Conservation (phyloP, 768 basidiomycete species). For the Lyophyllum decastes region DNA sequence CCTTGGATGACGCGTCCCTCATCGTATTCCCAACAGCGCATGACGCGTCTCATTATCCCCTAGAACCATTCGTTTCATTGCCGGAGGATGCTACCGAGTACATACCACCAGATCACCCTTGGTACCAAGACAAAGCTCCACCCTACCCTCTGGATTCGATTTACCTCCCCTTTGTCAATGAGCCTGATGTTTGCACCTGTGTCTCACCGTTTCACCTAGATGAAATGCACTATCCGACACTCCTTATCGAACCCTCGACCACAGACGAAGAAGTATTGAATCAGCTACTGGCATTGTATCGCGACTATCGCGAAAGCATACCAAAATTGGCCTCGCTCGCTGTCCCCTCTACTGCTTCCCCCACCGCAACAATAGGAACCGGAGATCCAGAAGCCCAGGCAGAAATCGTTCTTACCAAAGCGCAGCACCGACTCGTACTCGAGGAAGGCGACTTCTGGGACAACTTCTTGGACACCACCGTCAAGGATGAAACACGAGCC, state of each 20-base stretch:
- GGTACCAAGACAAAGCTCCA: not conserved
- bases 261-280: not conserved
- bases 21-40: constrained; percentile 1
- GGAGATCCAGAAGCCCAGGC: constrained; percentile 32
- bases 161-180: not conserved
- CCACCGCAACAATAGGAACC: constrained; percentile 12
- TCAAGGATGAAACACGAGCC: constrained; percentile 1
- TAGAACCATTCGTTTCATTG: not conserved
- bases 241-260: not conserved
- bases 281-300: constrained; percentile 47
- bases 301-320: constrained; percentile 48
- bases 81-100: not conserved
- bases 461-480: constrained; percentile 53
- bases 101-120: constrained; percentile 7
- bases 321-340: constrained; percentile 45
- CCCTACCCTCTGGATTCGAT: not conserved
- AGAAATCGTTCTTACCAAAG: constrained; percentile 59
- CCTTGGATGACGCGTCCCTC: not conserved
- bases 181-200: constrained; percentile 8
- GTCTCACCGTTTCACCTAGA: constrained; percentile 1
- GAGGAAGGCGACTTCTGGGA: constrained; percentile 69
- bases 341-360: constrained; percentile 16
- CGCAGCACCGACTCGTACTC: constrained; percentile 56
- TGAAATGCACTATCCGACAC: not conserved
- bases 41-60: not conserved